Evolutionary conservation across 129 eudicot genomes (phyloP).

Genomic region (sunflower (Helianthus annuus)): DNA sequence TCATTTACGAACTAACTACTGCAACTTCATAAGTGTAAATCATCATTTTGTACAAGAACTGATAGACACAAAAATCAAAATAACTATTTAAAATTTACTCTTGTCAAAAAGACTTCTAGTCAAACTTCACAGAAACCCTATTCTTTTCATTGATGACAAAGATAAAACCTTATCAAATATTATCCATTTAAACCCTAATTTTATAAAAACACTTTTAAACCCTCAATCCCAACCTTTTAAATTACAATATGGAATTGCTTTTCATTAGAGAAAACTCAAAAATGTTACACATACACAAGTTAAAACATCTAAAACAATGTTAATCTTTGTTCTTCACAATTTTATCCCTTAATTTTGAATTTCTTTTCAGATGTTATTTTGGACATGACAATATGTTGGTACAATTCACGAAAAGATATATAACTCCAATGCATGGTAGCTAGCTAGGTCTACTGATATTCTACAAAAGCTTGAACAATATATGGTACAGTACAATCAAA

Average conservation of each 20-base stretch:
- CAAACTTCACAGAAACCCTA: slow-evolving; percentile 16
- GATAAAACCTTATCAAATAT: neutral
- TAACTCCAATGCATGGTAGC: slow-evolving; percentile 34
- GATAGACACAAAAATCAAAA: neutral
- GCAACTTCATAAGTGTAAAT: neutral
- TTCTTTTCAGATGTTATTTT: slow-evolving; percentile 23
- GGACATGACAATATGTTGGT: slow-evolving; percentile 39
- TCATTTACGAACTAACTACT: neutral
- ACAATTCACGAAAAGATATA: slow-evolving; percentile 34
- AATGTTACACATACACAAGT: neutral
- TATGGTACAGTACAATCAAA: slow-evolving; percentile 45
- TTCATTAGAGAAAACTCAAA: neutral
- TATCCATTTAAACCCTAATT: neutral
- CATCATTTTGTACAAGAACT: neutral
- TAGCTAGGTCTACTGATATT: slow-evolving; percentile 32
- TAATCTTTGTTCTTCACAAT: neutral
- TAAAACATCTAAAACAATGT: neutral
- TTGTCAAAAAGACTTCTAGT: slow-evolving; percentile 14
- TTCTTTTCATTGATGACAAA: neutral
- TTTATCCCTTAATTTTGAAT: neutral
- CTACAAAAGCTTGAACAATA: slow-evolving; percentile 33
- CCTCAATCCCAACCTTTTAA: neutral
- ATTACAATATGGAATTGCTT: too few relatives aligned
- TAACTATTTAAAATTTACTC: slow-evolving; percentile 10
- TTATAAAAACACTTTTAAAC: neutral